These are phyloP conservation scores for Yamadazyma membranifaciens DNA, from an alignment of 1,139 yeast species.

Conservation along the genomic window DNA sequence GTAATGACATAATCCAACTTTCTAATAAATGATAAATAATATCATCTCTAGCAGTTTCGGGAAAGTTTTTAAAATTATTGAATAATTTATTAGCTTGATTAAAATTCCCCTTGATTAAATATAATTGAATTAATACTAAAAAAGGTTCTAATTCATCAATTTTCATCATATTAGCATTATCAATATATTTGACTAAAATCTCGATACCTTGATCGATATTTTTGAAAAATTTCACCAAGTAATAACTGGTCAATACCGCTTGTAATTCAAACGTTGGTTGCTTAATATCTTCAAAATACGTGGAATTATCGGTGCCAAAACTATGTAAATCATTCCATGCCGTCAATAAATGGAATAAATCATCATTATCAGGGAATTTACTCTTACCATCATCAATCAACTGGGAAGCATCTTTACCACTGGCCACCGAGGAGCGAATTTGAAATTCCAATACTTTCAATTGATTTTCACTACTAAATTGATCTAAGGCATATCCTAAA, in stretches of 20 bases:
- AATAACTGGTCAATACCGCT: slow-evolving; percentile 43
- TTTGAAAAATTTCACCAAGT: slow-evolving; percentile 38
- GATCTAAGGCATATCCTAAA: slow-evolving; percentile 27
- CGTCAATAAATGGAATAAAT: slow-evolving; percentile 36
- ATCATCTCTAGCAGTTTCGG: slow-evolving; percentile 55
- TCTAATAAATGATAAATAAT: slow-evolving; percentile 68
- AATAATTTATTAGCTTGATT: slow-evolving; percentile 37
- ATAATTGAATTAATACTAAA: slow-evolving; percentile 42
- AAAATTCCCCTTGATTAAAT: slow-evolving; percentile 40
- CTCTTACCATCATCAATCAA: slow-evolving; percentile 38
- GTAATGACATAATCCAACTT: slow-evolving; percentile 57
- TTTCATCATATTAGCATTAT: slow-evolving; percentile 16
- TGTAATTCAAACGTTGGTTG: slow-evolving; percentile 35
- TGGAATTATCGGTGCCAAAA: slow-evolving; percentile 40
- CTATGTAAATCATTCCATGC: slow-evolving; percentile 45
- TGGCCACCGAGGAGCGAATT: slow-evolving; percentile 41
- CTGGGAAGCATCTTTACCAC: slow-evolving; percentile 39
- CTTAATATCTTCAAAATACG: slow-evolving; percentile 39
- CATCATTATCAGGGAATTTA: slow-evolving; percentile 38
- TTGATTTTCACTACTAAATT: slow-evolving; percentile 36
- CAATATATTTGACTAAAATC: slow-evolving; percentile 28
- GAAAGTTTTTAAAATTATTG: slow-evolving; percentile 38
- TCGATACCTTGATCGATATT: slow-evolving; percentile 41
- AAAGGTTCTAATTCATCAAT: slow-evolving; percentile 44
- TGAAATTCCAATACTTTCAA: slow-evolving; percentile 42